Base-by-base conservation (phyloP, 768 basidiomycete genomes). In the Termitomyces heimii region DNA sequence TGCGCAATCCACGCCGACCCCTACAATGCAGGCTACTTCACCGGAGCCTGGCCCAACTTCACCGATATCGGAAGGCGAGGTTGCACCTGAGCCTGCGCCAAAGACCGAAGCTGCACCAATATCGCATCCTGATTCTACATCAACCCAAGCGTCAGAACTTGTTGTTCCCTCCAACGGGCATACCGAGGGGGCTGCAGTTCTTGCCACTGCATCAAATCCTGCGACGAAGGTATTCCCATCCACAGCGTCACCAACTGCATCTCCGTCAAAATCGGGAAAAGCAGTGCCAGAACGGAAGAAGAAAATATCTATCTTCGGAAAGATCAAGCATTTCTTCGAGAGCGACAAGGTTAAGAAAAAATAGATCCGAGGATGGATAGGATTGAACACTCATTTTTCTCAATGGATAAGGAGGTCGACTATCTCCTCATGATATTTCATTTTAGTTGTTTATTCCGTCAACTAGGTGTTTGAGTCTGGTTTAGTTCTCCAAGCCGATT, bases 261-360 rank as follows among this genome's bases (percentile, higher is more conserved):
- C 70, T 28, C 65, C 67, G 7, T 60, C 70, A 2, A 62, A 76
- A 28, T 74, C 77, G 9, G 74, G 67, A 54, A 73, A 70, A 22
- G 71, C 75, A 2, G 53, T 62, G 14, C 62, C 60, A n/a, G 68
- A 66, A 16, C 72, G 77, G 57, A 83, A 84, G 73, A 85, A 83
- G 65, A 73, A 74, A 45, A 66, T 69, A 6, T 84, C 84, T 16
- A 65, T 86, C 31, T 75, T 87, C 53, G 77, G 77, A 26, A 84
- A 76, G 62, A 39, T 81, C 52, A 85, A 81, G 64, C 65, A 75
- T 40, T 63, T 84, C 6, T 86, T 87, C 63, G 64, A 70, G 16
- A 65, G 68, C 35, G 73, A 81, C 54, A 77, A 75, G 63, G 73
- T 80, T 22, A 79, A 79, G 61, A 48, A 69, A 76, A 34, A 54